Evolutionary conservation across 495 filamentous ascomycete species (phyloP), one percentile per base, ranked within the genome.

Genomic region (Xylaria grammica): DNA sequence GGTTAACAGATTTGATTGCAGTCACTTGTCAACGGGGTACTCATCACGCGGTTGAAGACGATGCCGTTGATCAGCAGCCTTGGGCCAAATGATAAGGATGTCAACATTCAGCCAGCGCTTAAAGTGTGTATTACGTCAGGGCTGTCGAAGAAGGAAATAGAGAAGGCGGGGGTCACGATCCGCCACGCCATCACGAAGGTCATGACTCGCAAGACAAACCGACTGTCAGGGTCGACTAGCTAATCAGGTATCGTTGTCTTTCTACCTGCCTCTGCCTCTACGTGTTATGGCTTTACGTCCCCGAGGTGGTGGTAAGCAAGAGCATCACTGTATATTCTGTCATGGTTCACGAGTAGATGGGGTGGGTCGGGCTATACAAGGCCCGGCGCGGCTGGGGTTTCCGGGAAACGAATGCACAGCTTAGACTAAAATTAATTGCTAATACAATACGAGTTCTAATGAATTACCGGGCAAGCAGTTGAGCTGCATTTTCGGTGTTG

Each of bases 161-260:
- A 99, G 79, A 94, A 93, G 78, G 91, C 95, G 2, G 95, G 94
- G 2, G 85, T 87, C 4, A 90, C 86, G 5, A 91, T 98, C 62
- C 85, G 96, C 55, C 94, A 97, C 78, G 95, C 94, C 20, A 91
- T 97, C 68, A 97, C 94, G 32, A 97, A 96, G 80, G 88, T 97
- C 54, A 82, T 88, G 75, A 84, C 81, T 13, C 73, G 79, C 40
- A 84, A 82, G 72, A 75, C 78, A 19, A 84, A 75, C 52, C 78
- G 68, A n/a, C 67, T 68, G 27, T 62, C 65, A 15, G 63, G 69
- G 40, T 62, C 71, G 22, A 64, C 61, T 58, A 66, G 65, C 60
- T 74, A 40, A 52, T 67, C 53, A 67, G 65, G 55, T 67, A 66
- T 32, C 49, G 38, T 54, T 69, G 56, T 65, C 63, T 69, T 60